Evolutionary conservation across 169 alveolate genomes (phyloP).

Genomic region (Plasmodium yoelii): DNA sequence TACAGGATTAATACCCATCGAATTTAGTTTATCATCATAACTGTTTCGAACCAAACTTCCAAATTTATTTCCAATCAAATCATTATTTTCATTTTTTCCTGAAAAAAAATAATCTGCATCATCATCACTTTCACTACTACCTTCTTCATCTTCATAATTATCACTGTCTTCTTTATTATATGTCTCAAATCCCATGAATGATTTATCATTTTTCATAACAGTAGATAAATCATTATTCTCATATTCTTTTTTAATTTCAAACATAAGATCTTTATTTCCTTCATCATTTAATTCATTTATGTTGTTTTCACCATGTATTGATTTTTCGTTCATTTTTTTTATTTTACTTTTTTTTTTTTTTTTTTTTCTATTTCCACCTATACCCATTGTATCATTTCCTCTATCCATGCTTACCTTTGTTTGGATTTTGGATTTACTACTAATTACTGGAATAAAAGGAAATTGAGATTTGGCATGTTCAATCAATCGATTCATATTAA

Average conservation of each 20-base stretch:
- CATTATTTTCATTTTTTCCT: neutral
- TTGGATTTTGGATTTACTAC: constrained; percentile 77
- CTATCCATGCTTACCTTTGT: no score
- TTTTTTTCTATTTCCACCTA: neutral
- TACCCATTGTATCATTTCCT: constrained; percentile 78
- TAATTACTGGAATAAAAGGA: constrained; percentile 77
- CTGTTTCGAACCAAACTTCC: constrained; percentile 3
- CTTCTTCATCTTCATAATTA: neutral
- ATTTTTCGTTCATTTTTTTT: constrained; percentile 36
- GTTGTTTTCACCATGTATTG: neutral
- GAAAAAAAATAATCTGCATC: constrained; percentile 36
- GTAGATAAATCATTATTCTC: constrained; percentile 38
- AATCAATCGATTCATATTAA: constrained; percentile 94
- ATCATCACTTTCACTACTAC: constrained; percentile 47
- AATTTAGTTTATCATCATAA: constrained; percentile 42
- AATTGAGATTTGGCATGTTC: constrained; percentile 94
- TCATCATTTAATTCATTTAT: neutral
- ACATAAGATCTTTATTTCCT: constrained; percentile 72
- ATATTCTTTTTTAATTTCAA: constrained; percentile 62
- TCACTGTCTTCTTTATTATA: constrained; percentile 8
- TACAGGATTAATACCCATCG: constrained; percentile 83
- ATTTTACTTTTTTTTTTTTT: constrained; percentile 70
- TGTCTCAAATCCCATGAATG: constrained; percentile 32
- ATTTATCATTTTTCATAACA: constrained; percentile 19
- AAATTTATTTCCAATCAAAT: neutral